phyloP scores from a whole-genome alignment of 495 filamentous ascomycete species.

The Pyrenula aspistea region DNA sequence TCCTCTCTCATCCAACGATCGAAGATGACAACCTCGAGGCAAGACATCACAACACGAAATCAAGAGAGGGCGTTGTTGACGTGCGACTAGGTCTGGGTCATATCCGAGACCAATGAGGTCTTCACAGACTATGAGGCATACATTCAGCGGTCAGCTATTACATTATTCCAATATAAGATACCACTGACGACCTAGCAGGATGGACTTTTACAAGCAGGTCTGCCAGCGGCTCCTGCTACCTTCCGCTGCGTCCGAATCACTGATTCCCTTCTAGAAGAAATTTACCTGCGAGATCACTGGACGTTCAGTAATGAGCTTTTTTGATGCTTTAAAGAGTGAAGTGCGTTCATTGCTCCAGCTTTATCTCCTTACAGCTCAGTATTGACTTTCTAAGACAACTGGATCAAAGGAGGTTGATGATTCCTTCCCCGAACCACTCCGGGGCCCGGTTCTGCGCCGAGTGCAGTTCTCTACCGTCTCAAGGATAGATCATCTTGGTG shows the following conservation, averaged over 20 bases:
- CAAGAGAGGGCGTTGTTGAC: not conserved
- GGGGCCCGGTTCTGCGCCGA: conserved; percentile 76
- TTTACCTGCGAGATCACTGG: conserved; percentile 95
- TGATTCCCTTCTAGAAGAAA: conserved; percentile 41
- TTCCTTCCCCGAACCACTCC: conserved; percentile 81
- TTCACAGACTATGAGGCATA: conserved; percentile 87
- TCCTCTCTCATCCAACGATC: conserved; percentile 57
- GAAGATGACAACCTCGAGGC: conserved; percentile 75
- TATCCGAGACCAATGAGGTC: conserved; percentile 78
- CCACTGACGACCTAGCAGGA: conserved; percentile 32
- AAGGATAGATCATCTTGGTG: conserved; percentile 81
- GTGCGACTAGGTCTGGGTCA: conserved; percentile 68
- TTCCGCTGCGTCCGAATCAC: not conserved
- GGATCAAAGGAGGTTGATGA: conserved; percentile 82
- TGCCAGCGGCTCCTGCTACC: conserved; percentile 10
- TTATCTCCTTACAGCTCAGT: not conserved
- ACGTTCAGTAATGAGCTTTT: conserved; percentile 86
- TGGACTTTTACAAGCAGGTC: conserved; percentile 90
- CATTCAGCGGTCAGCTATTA: conserved; percentile 52
- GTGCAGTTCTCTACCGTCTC: conserved; percentile 88
- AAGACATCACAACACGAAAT: conserved; percentile 3
- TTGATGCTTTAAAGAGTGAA: conserved; percentile 87
- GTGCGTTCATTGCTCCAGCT: conserved; percentile 37
- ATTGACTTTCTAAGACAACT: conserved; percentile 42
- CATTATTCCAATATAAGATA: conserved; percentile 2